A percentile compares a stretch with the other conserved stretches of the same genome.
These are phyloP conservation scores for Cordia subcordata DNA, from an alignment of 257 asterid species.

Conservation along the genomic window DNA sequence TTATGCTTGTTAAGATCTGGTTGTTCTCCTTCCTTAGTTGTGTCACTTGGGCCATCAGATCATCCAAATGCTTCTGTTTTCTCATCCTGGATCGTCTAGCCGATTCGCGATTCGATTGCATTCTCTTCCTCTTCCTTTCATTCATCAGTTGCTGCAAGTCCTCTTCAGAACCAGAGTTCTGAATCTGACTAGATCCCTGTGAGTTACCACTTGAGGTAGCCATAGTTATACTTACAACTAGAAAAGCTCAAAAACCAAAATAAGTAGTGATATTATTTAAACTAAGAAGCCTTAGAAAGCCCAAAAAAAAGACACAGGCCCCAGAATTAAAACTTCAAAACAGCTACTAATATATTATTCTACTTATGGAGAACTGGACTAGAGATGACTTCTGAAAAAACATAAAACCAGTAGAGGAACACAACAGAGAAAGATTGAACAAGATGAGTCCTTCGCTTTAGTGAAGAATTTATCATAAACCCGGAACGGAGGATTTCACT, in stretches of 20 bases:
- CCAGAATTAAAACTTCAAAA: background rate
- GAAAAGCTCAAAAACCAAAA: background rate
- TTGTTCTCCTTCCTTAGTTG: conserved; percentile 52
- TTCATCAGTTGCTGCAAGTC: conserved; percentile 40
- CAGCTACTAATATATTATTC: background rate
- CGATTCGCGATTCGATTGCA: conserved; percentile 90
- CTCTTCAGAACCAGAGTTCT: conserved; percentile 49
- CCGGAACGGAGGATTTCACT: conserved; percentile 75
- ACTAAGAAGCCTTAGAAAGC: background rate
- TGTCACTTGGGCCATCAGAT: conserved; percentile 43
- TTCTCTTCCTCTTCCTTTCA: conserved; percentile 68
- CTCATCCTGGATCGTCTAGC: conserved; percentile 86
- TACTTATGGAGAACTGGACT: background rate
- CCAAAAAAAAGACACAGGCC: conserved; percentile 10
- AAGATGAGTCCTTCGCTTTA: conserved; percentile 68
- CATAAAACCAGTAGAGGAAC: conserved; percentile 94
- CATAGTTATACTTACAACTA: conserved; percentile 34
- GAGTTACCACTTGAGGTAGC: conserved; percentile 67
- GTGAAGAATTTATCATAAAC: conserved; percentile 53
- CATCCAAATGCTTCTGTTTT: conserved; percentile 81
- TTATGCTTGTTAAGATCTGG: conserved; percentile 33
- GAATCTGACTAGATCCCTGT: conserved; percentile 44
- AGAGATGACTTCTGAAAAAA: conserved; percentile 44
- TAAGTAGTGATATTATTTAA: background rate
- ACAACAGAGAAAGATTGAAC: conserved; percentile 96